A percentile compares a stretch with the other conserved stretches of the same genome.
These are phyloP conservation scores for Tricholoma matsutake DNA, from an alignment of 768 basidiomycete genomes.

Conservation along the genomic window DNA sequence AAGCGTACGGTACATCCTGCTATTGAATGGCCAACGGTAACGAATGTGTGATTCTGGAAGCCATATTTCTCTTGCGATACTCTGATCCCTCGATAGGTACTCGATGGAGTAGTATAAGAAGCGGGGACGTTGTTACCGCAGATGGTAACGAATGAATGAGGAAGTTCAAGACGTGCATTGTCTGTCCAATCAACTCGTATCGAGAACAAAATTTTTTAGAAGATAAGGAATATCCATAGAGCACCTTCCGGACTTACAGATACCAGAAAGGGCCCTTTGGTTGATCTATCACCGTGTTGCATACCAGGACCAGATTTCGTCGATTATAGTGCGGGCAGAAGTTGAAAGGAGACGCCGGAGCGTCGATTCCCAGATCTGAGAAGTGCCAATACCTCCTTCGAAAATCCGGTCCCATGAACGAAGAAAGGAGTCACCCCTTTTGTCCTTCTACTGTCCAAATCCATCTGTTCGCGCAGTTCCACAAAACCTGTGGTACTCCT, in stretches of 20 bases:
- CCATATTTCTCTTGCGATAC: constrained; percentile 44
- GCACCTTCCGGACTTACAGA: constrained; percentile 45
- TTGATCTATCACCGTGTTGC: constrained; percentile 85
- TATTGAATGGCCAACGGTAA: constrained; percentile 81
- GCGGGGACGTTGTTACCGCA: constrained; percentile 20
- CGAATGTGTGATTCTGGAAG: constrained; percentile 49
- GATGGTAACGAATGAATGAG: constrained; percentile 64
- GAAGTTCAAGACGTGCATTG: constrained; percentile 73
- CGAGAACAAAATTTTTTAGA: not conserved
- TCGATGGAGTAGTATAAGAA: constrained; percentile 56
- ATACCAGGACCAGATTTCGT: constrained; percentile 77
- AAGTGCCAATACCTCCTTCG: constrained; percentile 61
- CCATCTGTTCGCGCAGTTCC: constrained; percentile 76
- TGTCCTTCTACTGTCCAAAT: constrained; percentile 16
- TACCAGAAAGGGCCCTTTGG: constrained; percentile 44
- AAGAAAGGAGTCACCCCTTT: constrained; percentile 69
- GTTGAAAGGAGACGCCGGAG: constrained; percentile 50
- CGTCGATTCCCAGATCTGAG: constrained; percentile 78
- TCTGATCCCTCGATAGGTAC: constrained; percentile 40
- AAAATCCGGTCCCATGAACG: constrained; percentile 85
- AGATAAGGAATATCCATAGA: not conserved
- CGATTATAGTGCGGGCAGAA: constrained; percentile 37
- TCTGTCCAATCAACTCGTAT: constrained; percentile 73
- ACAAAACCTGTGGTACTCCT: constrained; percentile 46
- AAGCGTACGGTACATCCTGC: constrained; percentile 73